phyloP scores from a whole-genome alignment of 1,139 yeast species.

The Pichia sorboxylosa region DNA sequence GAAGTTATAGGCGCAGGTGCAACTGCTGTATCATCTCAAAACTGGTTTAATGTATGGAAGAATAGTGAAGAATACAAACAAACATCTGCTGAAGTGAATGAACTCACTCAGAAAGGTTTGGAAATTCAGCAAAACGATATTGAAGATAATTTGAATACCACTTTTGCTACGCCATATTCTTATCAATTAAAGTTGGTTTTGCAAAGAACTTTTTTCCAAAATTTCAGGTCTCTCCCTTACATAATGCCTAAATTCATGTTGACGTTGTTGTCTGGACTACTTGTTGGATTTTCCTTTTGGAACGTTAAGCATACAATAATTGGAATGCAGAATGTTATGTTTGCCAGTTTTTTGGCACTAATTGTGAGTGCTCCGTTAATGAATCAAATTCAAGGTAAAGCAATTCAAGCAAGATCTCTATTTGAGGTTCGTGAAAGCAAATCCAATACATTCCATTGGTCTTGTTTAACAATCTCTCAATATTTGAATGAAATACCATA shows the following conservation, averaged over 20 bases:
- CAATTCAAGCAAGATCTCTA: conserved; percentile 41
- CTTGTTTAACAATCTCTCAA: conserved; percentile 42
- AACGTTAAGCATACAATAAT: conserved; percentile 27
- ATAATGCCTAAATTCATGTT: conserved; percentile 31
- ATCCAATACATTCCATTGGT: conserved; percentile 58
- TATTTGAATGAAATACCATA: conserved; percentile 45
- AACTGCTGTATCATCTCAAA: conserved; percentile 28
- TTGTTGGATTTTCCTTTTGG: conserved; percentile 31
- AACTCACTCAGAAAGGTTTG: conserved; percentile 13
- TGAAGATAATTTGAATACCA: conserved; percentile 23
- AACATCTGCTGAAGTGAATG: conserved; percentile 17
- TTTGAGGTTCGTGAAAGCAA: conserved; percentile 54
- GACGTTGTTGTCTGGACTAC: conserved; percentile 28
- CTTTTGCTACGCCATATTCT: conserved; percentile 27
- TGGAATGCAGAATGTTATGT: conserved; percentile 45
- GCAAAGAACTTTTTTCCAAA: conserved; percentile 31
- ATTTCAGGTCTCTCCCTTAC: conserved; percentile 39
- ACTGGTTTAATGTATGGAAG: conserved; percentile 38
- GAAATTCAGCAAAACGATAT: conserved; percentile 23
- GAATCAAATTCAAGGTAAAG: conserved; percentile 47
- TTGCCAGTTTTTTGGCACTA: conserved; percentile 38
- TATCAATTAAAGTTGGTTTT: conserved; percentile 32
- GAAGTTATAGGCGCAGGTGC: conserved; percentile 52
- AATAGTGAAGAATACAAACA: conserved; percentile 3
- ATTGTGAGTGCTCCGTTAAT: conserved; percentile 40